A percentile compares a stretch with the other conserved stretches of the same genome.
Evolutionary conservation across 768 basidiomycete genomes (phyloP).

Genomic region (Termitomyces sp.): DNA sequence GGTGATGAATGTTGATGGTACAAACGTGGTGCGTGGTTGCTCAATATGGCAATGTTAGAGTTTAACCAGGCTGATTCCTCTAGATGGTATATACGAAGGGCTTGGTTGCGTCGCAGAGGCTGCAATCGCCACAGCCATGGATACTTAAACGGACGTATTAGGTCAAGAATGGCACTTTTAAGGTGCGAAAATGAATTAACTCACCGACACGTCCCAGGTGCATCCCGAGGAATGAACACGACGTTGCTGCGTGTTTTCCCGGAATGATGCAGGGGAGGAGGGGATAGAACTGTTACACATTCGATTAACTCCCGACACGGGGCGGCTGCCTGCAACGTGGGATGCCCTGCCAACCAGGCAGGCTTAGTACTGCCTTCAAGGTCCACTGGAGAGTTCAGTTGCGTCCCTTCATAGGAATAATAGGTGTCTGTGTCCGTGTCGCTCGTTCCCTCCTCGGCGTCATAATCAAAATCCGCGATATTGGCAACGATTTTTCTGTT

Average conservation of each 20-base stretch:
- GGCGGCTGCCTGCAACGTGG: neutral
- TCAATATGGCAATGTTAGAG: neutral
- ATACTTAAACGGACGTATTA: constrained; percentile 1
- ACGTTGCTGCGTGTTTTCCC: constrained; percentile 15
- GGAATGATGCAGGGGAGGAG: constrained; percentile 13
- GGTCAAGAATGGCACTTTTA: neutral
- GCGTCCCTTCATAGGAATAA: constrained; percentile 7
- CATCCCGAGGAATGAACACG: constrained; percentile 11
- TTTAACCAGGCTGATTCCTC: neutral
- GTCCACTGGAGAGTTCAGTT: neutral
- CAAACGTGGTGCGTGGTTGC: constrained; percentile 1
- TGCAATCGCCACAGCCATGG: constrained; percentile 12
- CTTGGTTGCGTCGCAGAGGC: constrained; percentile 10
- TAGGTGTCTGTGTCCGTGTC: constrained; percentile 10
- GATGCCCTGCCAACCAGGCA: neutral
- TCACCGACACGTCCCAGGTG: constrained; percentile 16
- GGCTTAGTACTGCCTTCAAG: neutral
- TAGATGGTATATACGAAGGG: constrained; percentile 4
- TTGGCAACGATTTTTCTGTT: constrained; percentile 11
- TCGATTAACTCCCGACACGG: constrained; percentile 2
- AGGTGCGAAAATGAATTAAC: neutral
- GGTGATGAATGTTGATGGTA: neutral
- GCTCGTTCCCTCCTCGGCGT: neutral
- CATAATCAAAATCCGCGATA: constrained; percentile 9
- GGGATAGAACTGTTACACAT: constrained; percentile 8